Evolutionary conservation across 495 filamentous ascomycete species (phyloP).

Genomic region (Oleoguttula mirabilis): DNA sequence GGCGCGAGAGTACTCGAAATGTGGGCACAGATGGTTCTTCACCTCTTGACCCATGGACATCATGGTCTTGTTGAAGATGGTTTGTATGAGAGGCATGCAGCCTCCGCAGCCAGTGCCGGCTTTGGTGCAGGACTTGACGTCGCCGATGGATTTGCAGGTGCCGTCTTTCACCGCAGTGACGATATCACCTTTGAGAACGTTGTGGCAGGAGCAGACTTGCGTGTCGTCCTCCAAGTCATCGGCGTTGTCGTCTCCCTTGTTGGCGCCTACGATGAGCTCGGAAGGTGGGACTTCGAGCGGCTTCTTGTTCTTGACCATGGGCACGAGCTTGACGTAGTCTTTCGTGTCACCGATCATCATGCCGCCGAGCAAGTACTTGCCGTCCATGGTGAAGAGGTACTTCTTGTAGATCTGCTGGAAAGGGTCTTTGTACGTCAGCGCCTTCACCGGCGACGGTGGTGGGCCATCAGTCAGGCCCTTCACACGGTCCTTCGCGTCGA

Average conservation of each 20-base stretch:
- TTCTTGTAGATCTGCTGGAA: slow-evolving; percentile 95
- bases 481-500: slow-evolving; percentile 31
- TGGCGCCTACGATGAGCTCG: slow-evolving; percentile 79
- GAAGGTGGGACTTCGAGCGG: slow-evolving; percentile 70
- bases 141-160: slow-evolving; percentile 70
- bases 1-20: slow-evolving; percentile 76
- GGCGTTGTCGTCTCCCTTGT: slow-evolving; percentile 57
- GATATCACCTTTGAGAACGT: slow-evolving; percentile 83
- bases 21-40: slow-evolving; percentile 71
- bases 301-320: slow-evolving; percentile 81
- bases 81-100: slow-evolving; percentile 83
- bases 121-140: slow-evolving; percentile 89
- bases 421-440: slow-evolving; percentile 84
- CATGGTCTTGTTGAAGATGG: slow-evolving; percentile 92
- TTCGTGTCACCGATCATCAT: slow-evolving; percentile 98
- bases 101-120: slow-evolving; percentile 91
- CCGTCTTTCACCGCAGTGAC: slow-evolving; percentile 55
- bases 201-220: slow-evolving; percentile 93
- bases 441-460: slow-evolving; percentile 56
- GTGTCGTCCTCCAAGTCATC: slow-evolving; percentile 70
- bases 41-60: slow-evolving; percentile 80
- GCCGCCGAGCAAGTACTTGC: slow-evolving; percentile 83
- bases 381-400: slow-evolving; percentile 84
- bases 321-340: slow-evolving; percentile 88
- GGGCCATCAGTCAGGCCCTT: slow-evolving; percentile 43